Evolutionary conservation across 345 rosid species (phyloP), one percentile per base, ranked within the genome.

Genomic region (Eutrema heterophyllum): DNA sequence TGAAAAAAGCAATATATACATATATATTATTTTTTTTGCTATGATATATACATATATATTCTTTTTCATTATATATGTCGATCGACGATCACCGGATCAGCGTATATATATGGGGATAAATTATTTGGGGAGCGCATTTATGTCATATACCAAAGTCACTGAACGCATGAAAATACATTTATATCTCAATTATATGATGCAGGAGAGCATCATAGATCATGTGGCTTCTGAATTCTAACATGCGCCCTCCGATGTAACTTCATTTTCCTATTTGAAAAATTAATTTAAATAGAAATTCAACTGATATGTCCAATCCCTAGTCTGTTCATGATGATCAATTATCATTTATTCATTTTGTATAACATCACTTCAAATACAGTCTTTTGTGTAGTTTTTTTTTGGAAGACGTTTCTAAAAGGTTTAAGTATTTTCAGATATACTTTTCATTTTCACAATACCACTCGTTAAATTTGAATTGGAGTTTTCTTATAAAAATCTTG

Each of bases 221-320:
- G 80, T 76, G 75, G 38, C 64, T 45, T 62, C 58, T 53, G 58
- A 69, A 29, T 54, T 45, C 50, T 26, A 54, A 53, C 45, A 35
- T 62, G 62, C 30, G 46, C 9, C n/a, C 44, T 77, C 65, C 50
- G 61, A 77, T 64, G 76, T 71, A 49, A 64, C 76, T 70, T 48
- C 67, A 57, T 30, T 46, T 64, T 64, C 7, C 76, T 70, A 27
- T 77, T 64, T 70, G 48, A 21, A 50, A 50, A 10, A 43, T 46
- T 51, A 32, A 50, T 35, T 33, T 40, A 1, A 4, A 8, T 12
- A 6, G 10, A 32, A 65, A 65, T 71, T 71, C 76, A 71, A 65
- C 72, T 71, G 55, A 71, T 63, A 70, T 70, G 72, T 64, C 76
- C 15, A 70, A 64, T 77, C 80, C 12, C 12, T 44, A 35, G 21